Evolutionary conservation across 768 basidiomycete species (phyloP).

Genomic region (Phylloporus sp.): DNA sequence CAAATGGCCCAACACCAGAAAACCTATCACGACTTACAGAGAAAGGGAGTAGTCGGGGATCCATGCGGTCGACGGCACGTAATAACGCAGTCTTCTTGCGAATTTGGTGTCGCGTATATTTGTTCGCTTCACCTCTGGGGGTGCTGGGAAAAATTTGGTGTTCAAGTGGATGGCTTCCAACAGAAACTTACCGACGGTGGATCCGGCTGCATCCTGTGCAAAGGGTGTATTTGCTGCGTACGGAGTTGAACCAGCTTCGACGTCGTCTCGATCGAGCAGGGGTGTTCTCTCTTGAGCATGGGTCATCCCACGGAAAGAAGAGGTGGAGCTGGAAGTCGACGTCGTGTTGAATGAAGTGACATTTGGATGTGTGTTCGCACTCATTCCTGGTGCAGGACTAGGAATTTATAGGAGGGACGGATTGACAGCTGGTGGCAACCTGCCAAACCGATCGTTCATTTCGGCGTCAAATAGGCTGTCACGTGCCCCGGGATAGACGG

Average conservation of each 20-base stretch:
- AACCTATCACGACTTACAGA: conserved; percentile 41
- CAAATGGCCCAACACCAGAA: background rate
- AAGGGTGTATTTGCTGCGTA: conserved; percentile 18
- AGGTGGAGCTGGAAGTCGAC: conserved; percentile 26
- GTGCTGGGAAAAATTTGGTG: background rate
- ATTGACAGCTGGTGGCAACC: no score
- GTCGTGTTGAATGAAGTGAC: conserved; percentile 11
- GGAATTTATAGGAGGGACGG: no score
- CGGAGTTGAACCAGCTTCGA: conserved; percentile 23
- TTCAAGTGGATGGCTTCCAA: no score
- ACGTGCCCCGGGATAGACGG: no score
- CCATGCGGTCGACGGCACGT: conserved; percentile 74
- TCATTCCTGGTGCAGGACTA: conserved; percentile 12
- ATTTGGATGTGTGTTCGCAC: background rate
- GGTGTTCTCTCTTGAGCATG: conserved; percentile 19
- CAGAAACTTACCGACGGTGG: conserved; percentile 16
- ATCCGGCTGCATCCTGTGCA: conserved; percentile 13
- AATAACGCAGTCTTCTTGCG: conserved; percentile 59
- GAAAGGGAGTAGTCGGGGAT: conserved; percentile 71
- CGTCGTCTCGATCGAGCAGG: conserved; percentile 23
- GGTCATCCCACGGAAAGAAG: conserved; percentile 24
- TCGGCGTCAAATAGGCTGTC: background rate
- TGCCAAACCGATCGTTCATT: no score
- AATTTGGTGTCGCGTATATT: conserved; percentile 28
- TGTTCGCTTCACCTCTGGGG: conserved; percentile 13